Conservation (phyloP, 2,329 filamentous ascomycete genomes). For the Xylaria sp. region DNA sequence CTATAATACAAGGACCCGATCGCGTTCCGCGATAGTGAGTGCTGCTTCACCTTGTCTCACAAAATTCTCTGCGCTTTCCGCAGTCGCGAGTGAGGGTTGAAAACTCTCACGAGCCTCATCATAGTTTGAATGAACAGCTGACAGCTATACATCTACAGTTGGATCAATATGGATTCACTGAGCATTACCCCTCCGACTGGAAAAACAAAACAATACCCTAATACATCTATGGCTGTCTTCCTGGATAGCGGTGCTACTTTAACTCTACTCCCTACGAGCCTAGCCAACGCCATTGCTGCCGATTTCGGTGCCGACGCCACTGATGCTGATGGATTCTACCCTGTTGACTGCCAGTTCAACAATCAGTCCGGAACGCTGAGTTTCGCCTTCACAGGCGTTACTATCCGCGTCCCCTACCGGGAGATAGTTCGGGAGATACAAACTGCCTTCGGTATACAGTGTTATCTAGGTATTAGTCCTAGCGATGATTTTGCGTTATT, state of each 20-base stretch:
- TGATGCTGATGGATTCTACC: conserved; percentile 58
- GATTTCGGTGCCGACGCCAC: conserved; percentile 59
- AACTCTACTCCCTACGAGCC: conserved; percentile 69
- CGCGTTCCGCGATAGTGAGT: conserved; percentile 58
- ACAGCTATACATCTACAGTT: conserved; percentile 44
- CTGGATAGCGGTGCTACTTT: conserved; percentile 78
- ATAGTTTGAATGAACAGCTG: conserved; percentile 6
- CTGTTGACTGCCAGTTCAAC: conserved; percentile 58
- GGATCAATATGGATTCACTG: conserved; percentile 61
- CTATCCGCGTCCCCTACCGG: conserved; percentile 60
- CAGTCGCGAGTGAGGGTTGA: not conserved
- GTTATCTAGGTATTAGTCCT: conserved; percentile 62
- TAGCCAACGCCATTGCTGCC: conserved; percentile 62
- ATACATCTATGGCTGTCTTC: conserved; percentile 65
- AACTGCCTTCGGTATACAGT: conserved; percentile 48
- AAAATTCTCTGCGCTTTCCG: not conserved
- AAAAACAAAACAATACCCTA: conserved; percentile 50
- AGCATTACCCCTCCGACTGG: conserved; percentile 55
- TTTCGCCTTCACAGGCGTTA: conserved; percentile 61
- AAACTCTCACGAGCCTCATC: not conserved
- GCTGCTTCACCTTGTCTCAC: not conserved
- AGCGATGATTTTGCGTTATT: conserved; percentile 62
- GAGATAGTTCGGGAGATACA: conserved; percentile 59
- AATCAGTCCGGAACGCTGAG: conserved; percentile 57
- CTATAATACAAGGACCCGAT: conserved; percentile 70